These are phyloP conservation scores for Trifolium subterraneum DNA, from an alignment of 306 rosid genomes.

Conservation along the genomic window DNA sequence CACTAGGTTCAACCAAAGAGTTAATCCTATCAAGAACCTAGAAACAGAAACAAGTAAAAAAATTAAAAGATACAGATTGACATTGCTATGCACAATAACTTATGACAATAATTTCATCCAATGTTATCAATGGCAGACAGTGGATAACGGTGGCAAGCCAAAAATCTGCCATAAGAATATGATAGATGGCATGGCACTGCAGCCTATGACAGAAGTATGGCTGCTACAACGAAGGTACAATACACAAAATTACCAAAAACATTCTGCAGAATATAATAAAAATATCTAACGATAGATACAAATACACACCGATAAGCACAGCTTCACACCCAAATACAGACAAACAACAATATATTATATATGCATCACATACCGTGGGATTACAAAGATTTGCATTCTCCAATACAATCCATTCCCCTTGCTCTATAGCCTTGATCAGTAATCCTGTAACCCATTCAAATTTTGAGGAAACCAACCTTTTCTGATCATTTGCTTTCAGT, in stretches of 20 bases:
- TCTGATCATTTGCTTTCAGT: conserved; percentile 60
- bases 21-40: conserved; percentile 97
- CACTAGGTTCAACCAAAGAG: conserved; percentile 85
- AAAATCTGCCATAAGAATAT: neutral
- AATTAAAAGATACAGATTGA: neutral
- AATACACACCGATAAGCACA: neutral
- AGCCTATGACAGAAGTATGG: neutral
- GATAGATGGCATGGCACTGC: neutral
- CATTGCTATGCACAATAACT: neutral
- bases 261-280: neutral
- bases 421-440: conserved; percentile 82
- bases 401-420: conserved; percentile 91
- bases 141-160: neutral
- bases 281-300: neutral
- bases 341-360: conserved; percentile 3
- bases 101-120: neutral
- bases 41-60: conserved; percentile 28
- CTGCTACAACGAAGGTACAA: neutral
- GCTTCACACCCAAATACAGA: conserved; percentile 25
- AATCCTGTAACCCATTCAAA: conserved; percentile 91
- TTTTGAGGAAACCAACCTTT: conserved; percentile 60
- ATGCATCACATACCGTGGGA: conserved; percentile 71
- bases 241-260: neutral
- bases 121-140: neutral
- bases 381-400: conserved; percentile 95